A percentile compares a stretch with the other conserved stretches of the same genome.
Conservation (phyloP, 73 alveolate species). For the Symbiodinium pilosum region DNA sequence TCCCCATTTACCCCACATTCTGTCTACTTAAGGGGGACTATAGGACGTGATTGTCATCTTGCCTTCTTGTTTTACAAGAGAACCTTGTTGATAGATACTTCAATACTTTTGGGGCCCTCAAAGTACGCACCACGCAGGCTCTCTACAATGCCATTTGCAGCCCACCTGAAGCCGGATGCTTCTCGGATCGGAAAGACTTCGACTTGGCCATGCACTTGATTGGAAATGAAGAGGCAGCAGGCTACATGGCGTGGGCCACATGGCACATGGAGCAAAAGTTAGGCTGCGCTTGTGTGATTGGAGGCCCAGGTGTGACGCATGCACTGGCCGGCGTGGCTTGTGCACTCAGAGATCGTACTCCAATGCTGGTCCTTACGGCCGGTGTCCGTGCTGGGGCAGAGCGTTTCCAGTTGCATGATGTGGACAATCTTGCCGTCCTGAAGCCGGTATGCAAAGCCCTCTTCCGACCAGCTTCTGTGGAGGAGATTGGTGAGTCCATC, state of each 20-base stretch:
- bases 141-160: conserved; percentile 55
- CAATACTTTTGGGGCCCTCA: too few species aligned
- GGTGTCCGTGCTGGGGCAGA: conserved; percentile 70
- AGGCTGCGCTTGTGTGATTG: conserved; percentile 70
- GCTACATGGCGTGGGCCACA: conserved; percentile 75
- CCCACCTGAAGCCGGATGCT: neutral
- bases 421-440: conserved; percentile 71
- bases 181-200: neutral
- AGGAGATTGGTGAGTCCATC: conserved; percentile 18
- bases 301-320: conserved; percentile 88
- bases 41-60: too few species aligned
- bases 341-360: conserved; percentile 47
- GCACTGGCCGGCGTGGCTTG: conserved; percentile 67
- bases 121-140: too few species aligned
- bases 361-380: conserved; percentile 55
- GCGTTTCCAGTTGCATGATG: conserved; percentile 83
- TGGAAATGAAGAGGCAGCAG: conserved; percentile 58
- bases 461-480: conserved; percentile 64
- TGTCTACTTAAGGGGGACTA: too few species aligned
- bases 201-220: conserved; percentile 61
- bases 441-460: conserved; percentile 60
- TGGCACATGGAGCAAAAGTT: conserved; percentile 41
- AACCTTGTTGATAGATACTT: too few species aligned
- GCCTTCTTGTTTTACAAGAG: too few species aligned
- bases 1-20: too few species aligned